These are phyloP conservation scores for Heritiera littoralis DNA, from an alignment of 345 rosid species.

Conservation along the genomic window DNA sequence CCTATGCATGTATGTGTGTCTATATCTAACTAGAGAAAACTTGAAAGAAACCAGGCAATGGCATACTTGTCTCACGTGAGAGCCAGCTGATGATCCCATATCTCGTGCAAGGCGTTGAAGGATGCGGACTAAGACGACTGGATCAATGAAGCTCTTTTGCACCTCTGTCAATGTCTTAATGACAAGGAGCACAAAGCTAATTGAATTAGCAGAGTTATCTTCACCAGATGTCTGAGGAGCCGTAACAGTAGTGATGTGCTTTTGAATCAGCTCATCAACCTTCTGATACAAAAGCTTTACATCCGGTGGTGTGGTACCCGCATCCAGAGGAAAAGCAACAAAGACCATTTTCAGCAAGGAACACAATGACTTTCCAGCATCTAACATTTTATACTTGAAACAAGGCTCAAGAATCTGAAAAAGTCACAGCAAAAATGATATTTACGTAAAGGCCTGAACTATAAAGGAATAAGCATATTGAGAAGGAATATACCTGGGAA, in stretches of 20 bases:
- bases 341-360: slow-evolving; percentile 94
- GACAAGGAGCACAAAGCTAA: slow-evolving; percentile 90
- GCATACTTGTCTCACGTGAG: slow-evolving; percentile 86
- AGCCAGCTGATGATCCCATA: slow-evolving; percentile 81
- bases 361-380: slow-evolving; percentile 94
- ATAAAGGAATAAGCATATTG: slow-evolving; percentile 11
- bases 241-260: slow-evolving; percentile 67
- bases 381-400: slow-evolving; percentile 90
- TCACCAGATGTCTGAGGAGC: slow-evolving; percentile 74
- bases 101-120: slow-evolving; percentile 91
- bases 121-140: slow-evolving; percentile 72
- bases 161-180: slow-evolving; percentile 90
- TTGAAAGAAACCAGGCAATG: slow-evolving; percentile 35
- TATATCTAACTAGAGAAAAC: neutral
- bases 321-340: slow-evolving; percentile 83
- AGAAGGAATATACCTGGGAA: slow-evolving; percentile 61
- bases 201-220: slow-evolving; percentile 69
- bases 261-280: slow-evolving; percentile 87
- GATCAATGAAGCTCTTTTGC: slow-evolving; percentile 73
- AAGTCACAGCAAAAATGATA: slow-evolving; percentile 22
- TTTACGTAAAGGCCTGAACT: neutral
- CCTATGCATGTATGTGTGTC: neutral
- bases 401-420: slow-evolving; percentile 94
- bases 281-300: slow-evolving; percentile 79
- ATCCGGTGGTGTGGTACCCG: slow-evolving; percentile 63